A percentile compares a stretch with the other conserved stretches of the same genome.
Conservation (phyloP, 2,329 filamentous ascomycete species). For the Scedosporium boydii region DNA sequence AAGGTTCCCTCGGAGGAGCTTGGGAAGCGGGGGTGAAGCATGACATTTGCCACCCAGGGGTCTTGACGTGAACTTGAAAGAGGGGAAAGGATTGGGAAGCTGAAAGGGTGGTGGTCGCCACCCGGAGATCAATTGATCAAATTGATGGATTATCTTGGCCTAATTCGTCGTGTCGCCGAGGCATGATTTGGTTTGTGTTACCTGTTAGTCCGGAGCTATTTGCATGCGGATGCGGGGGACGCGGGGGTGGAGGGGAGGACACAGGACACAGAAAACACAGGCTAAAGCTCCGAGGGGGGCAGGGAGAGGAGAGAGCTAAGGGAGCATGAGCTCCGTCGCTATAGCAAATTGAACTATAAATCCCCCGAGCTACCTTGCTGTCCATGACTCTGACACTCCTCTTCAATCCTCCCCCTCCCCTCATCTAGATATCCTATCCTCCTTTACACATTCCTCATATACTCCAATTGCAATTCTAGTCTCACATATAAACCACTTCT, state of each 20-base stretch:
- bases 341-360: not conserved
- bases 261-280: too few species aligned
- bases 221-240: not conserved
- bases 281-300: not conserved
- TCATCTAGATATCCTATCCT: too few species aligned
- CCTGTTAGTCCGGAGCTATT: constrained; percentile 5
- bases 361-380: not conserved
- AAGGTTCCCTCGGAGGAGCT: too few species aligned
- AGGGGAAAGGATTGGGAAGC: not conserved
- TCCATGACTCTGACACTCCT: not conserved
- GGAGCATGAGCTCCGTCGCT: not conserved
- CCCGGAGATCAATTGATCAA: not conserved
- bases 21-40: not conserved
- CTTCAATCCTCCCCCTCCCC: too few species aligned
- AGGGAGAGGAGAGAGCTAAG: not conserved
- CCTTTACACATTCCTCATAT: too few species aligned
- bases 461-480: too few species aligned
- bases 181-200: constrained; percentile 1
- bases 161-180: not conserved
- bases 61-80: not conserved
- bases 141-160: not conserved
- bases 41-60: not conserved
- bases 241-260: too few species aligned
- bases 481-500: not conserved
- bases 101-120: not conserved